phyloP scores from a whole-genome alignment of 2,329 filamentous ascomycete genomes.

The Fusarium sp. region DNA sequence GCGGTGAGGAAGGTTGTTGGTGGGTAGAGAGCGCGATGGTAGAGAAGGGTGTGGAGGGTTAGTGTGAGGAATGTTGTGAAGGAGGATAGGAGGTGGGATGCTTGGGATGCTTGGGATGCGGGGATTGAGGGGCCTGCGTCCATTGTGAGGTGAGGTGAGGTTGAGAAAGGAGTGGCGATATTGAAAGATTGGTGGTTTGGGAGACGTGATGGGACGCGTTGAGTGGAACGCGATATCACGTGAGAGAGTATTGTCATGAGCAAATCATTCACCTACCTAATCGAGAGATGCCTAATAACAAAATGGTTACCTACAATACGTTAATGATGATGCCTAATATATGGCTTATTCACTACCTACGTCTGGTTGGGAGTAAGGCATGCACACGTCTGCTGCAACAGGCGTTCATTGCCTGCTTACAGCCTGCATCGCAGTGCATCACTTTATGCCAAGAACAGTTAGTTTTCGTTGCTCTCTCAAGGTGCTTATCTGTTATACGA shows the following conservation, averaged over 20 bases:
- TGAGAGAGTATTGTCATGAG: constrained; percentile 22
- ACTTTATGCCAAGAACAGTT: neutral
- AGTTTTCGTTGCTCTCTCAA: neutral
- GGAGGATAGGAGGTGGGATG: constrained; percentile 68
- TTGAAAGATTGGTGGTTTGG: constrained; percentile 10
- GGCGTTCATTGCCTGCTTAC: no score
- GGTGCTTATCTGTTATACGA: neutral
- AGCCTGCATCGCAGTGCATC: neutral
- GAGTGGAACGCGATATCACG: constrained; percentile 47
- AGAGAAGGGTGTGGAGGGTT: constrained; percentile 87
- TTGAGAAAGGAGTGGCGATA: constrained; percentile 5
- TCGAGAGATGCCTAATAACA: no score
- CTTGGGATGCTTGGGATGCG: constrained; percentile 54
- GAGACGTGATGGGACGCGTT: constrained; percentile 38
- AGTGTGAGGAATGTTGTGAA: constrained; percentile 86
- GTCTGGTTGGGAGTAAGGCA: no score
- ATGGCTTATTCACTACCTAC: neutral
- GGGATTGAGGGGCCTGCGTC: constrained; percentile 47
- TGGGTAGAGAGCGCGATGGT: constrained; percentile 85
- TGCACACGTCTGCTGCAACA: no score
- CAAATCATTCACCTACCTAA: neutral
- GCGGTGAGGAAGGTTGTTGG: constrained; percentile 80
- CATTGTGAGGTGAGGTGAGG: constrained; percentile 10
- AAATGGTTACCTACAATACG: neutral
- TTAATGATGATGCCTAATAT: neutral